Percentiles rank a stretch among this genome's conserved stretches.
Conservation (phyloP, 2,329 filamentous ascomycete genomes). For the Rutstroemia sp. region DNA sequence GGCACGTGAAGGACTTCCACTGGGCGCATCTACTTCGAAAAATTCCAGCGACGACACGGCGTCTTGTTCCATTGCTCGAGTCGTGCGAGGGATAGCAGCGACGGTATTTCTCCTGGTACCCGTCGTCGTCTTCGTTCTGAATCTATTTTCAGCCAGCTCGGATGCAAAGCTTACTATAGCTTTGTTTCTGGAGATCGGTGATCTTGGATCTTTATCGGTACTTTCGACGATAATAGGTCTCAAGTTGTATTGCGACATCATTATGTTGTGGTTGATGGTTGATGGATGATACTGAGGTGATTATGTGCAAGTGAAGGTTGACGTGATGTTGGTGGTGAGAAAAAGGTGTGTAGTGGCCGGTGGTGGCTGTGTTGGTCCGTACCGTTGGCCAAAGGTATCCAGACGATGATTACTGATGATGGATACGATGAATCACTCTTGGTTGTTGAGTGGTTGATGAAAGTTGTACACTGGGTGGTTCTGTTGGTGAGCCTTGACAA, state of each 20-base stretch:
- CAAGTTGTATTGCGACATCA: not conserved
- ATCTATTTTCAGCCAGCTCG: constrained; percentile 13
- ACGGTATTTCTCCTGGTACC: not conserved
- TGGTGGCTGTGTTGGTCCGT: not conserved
- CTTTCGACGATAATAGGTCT: not conserved
- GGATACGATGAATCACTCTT: constrained; percentile 17
- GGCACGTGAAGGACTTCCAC: too few species aligned
- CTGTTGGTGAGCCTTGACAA: constrained; percentile 17
- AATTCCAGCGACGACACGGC: not conserved
- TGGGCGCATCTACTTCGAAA: not conserved
- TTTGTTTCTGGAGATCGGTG: not conserved
- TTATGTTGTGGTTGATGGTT: not conserved
- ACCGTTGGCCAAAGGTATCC: not conserved
- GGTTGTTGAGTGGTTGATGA: constrained; percentile 19
- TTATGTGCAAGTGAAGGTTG: not conserved
- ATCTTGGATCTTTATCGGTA: not conserved
- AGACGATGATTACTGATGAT: constrained; percentile 7
- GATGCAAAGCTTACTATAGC: constrained; percentile 15
- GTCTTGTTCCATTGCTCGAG: not conserved
- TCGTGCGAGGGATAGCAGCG: not conserved
- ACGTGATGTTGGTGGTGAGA: constrained; percentile 5
- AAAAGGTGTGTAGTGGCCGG: not conserved
- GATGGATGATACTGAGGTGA: not conserved
- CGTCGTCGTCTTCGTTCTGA: not conserved
- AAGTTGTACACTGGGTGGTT: constrained; percentile 14